Conservation (phyloP, 2,329 filamentous ascomycete species). For the Fusarium tupiense region DNA sequence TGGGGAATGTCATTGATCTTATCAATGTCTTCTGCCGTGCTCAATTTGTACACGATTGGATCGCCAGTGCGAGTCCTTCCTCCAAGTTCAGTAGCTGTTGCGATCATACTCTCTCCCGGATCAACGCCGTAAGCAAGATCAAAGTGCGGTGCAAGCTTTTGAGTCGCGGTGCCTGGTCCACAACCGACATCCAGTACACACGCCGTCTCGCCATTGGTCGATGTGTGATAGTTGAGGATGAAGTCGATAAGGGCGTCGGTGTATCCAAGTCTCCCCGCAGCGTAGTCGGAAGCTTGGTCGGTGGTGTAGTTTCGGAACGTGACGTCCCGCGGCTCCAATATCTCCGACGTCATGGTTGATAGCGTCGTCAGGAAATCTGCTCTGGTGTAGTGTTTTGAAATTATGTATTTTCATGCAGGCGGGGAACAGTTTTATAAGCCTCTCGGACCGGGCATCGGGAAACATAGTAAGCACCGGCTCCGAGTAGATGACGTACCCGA, state of each 20-base stretch:
- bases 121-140: background rate
- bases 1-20: background rate
- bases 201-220: background rate
- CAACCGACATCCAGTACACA: constrained; percentile 1
- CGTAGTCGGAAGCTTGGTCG: constrained; percentile 5
- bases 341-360: background rate
- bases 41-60: background rate
- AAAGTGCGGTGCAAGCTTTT: background rate
- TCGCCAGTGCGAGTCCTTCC: background rate
- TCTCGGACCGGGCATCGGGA: background rate
- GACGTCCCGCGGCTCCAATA: background rate
- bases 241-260: background rate
- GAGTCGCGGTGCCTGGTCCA: background rate
- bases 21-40: background rate
- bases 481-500: background rate
- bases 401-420: fast-evolving
- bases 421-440: background rate
- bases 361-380: fast-evolving
- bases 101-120: background rate
- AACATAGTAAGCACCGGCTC: background rate
- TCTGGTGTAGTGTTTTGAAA: background rate
- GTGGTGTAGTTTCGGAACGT: constrained; percentile 5
- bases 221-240: background rate
- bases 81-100: background rate
- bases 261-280: background rate